phyloP scores from a whole-genome alignment of 2,329 filamentous ascomycete genomes.

The Zelopaecilomyces penicillatus region DNA sequence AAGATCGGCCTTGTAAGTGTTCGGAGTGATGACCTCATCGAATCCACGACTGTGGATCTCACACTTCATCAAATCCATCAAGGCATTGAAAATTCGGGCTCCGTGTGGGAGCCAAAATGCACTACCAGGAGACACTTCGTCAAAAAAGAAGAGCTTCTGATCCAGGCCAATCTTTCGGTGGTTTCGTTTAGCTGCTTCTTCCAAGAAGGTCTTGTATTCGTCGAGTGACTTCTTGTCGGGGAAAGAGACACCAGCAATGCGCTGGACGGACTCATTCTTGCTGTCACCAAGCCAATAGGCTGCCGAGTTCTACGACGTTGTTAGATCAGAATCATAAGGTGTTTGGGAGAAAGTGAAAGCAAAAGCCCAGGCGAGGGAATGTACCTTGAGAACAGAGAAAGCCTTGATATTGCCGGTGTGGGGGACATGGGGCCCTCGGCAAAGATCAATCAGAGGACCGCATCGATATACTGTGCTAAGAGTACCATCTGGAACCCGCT shows the following conservation, averaged over 20 bases:
- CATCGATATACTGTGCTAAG: conserved; percentile 92
- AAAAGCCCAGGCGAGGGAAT: background rate
- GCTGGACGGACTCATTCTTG: conserved; percentile 88
- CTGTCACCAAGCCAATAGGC: conserved; percentile 94
- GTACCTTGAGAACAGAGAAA: conserved; percentile 78
- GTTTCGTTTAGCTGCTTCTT: conserved; percentile 96
- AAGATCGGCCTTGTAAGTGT: conserved; percentile 83
- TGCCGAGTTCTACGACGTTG: conserved; percentile 47
- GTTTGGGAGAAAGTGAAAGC: too few relatives aligned
- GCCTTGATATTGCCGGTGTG: conserved; percentile 88
- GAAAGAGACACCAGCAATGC: conserved; percentile 92
- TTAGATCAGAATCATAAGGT: conserved; percentile 9
- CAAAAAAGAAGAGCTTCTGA: conserved; percentile 97
- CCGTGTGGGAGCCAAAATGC: conserved; percentile 90
- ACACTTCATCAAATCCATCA: conserved; percentile 70
- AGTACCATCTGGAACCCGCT: conserved; percentile 65
- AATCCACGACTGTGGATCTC: conserved; percentile 94
- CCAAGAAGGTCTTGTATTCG: conserved; percentile 88
- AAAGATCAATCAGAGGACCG: conserved; percentile 89
- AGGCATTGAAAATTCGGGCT: conserved; percentile 83
- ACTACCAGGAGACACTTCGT: conserved; percentile 85
- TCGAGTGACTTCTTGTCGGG: conserved; percentile 93
- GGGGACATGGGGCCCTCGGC: conserved; percentile 88
- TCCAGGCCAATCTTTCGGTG: conserved; percentile 90
- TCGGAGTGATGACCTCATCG: conserved; percentile 89